Evolutionary conservation across 2,329 filamentous ascomycete species (phyloP), one percentile per base, ranked within the genome.

Genomic region (Ceratocystis variospora): DNA sequence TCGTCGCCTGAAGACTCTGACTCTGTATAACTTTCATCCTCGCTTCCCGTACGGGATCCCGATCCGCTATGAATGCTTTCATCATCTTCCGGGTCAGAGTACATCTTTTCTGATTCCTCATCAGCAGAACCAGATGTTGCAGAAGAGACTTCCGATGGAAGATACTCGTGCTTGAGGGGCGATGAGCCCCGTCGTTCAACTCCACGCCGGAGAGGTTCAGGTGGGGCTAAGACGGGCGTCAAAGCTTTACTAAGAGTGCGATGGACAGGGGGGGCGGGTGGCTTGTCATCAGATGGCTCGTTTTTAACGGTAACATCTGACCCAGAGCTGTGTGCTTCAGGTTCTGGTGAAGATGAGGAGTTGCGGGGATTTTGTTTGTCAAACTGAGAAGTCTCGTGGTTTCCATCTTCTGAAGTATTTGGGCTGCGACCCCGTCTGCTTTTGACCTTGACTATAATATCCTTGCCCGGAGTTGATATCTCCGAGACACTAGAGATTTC

Each of bases 121-220:
- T 81, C 84, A 5, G 84, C 44, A 12, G 57, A 50, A 8, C 84
- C 82, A 0, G 85, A 86, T 59, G 83, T 84, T 5, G 84, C 77
- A 0, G 83, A 86, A 0, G 82, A 85, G 61, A 79, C 75, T 63
- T 86, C 83, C 0, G 94, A 97, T 15, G 93, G 93, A 69, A 92
- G 87, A 72, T 96, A 99, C 76, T 99, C 93, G 73, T 97, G 93
- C 77, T 99, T 99, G 62, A 99, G 79, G 0, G 94, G 94, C 1
- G 94, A 99, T 0, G 94, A 97, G 1, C 86, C 88, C 19, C 91
- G 85, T 57, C 92, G 84, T 72, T 87, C 83, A 25, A 83, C 70
- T 74, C 74, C 80, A n/a, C 45, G 65, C 7, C 63, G 66, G 2
- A 66, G 61, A 31, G 59, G 63, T 8, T 68, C 66, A 1, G 66